Evolutionary conservation across 441 rosid genomes (phyloP), one percentile per base, ranked within the genome.

Genomic region (Macaranga tanarius): DNA sequence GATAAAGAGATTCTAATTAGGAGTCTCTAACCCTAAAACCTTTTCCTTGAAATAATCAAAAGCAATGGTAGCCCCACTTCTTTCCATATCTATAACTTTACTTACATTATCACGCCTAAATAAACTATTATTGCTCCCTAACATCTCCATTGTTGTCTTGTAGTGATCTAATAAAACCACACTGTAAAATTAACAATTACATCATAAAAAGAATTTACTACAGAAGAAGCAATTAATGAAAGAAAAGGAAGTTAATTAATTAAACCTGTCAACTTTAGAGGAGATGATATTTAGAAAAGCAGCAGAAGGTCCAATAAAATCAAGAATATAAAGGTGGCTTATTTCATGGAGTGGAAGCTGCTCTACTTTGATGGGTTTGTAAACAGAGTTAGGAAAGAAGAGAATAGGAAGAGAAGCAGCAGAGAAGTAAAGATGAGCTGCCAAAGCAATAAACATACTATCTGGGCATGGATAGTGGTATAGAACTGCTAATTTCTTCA

Each of bases 391-490:
- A 26, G 93, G 96, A 69, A 87, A 80, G 87, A 87, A 90, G 23
- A 87, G 79, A 7, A 83, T 75, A 1, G 88, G 86, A 51, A 23
- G 75, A 55, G 86, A 80, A 5, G 89, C 65, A 17, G 88, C 84
- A 13, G 88, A 78, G 81, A 90, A 90, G 74, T 84, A 88, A 31
- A 90, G 84, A 70, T 90, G 87, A 45, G 92, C 92, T 0, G 96
- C 93, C 25, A 90, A 82, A 6, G 93, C 93, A 0, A 90, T 90
- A 56, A 89, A 87, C 5, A 86, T 90, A 34, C 92, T 93, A 61
- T 90, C 96, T 0, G 92, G 96, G 72, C 92, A 90, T 1, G 93
- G 96, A 22, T 87, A 89, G 76, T 90, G 93, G 76, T 87, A 90
- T 4, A 90, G 81, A 17, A 89, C 85, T 0, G 90, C 93, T 19